Evolutionary conservation across 257 asterid genomes (phyloP), one percentile per base, ranked within the genome.

Genomic region (Linaria vulgaris): DNA sequence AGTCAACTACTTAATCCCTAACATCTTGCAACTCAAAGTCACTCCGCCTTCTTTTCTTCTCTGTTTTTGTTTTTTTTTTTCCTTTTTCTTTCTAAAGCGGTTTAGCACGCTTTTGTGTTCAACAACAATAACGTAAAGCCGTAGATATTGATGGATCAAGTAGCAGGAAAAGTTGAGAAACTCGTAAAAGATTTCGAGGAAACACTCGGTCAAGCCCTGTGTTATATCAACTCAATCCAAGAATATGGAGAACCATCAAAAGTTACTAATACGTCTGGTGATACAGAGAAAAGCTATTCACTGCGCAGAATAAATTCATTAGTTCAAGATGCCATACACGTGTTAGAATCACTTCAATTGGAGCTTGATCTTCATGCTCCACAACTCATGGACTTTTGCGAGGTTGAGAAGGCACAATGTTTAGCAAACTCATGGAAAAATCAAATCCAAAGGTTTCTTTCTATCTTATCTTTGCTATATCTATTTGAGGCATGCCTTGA

Each of bases 291-390:
- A 73, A 82, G 85, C 69, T 73, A 82, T 67, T 92, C 99, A 14
- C 75, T 89, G 72, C 90, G 91, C 11, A 83, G 99, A 77, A 81
- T 89, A 63, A 92, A 92, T 60, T 94, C 97, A 45, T 68, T 87
- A 24, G 95, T 94, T 58, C 99, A 92, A 69, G 97, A 92, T 82
- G 89, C 90, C 61, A 49, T 89, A 52, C 80, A 70, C 70, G 25
- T 64, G 62, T 84, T 92, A 56, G 88, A 85, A 59, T 83, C 96
- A 0, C 88, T 83, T 56, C 95, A 89, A 17, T 89, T 87, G 77
- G 72, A 85, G 75, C 94, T 92, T 38, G 99, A 92, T 79, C 94
- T 89, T 45, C 85, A 89, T 62, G 95, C 95, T 48, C 97, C 95
- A 5, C 96, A 92, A 54, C 85, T 89, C 39, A 84, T 88, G 37